These are phyloP conservation scores for Paecilomyces niveus DNA, from an alignment of 2,329 filamentous ascomycete species.

Conservation along the genomic window DNA sequence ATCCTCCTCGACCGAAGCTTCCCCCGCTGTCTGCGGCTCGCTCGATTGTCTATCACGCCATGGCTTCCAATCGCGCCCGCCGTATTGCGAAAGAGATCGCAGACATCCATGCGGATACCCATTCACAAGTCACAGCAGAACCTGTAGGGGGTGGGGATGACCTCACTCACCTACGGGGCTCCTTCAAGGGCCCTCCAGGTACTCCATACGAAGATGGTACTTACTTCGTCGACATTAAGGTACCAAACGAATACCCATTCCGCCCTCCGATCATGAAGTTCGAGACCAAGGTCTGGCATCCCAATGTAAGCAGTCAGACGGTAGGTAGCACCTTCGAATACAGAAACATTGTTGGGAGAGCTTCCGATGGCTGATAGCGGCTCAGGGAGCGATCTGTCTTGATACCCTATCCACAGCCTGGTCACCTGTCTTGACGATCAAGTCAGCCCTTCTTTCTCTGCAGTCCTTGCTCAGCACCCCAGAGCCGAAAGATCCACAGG, in stretches of 20 bases:
- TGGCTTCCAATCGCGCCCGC: constrained; percentile 52
- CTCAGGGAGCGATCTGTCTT: constrained; percentile 87
- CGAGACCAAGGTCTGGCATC: constrained; percentile 91
- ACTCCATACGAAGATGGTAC: constrained; percentile 87
- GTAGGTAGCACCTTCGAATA: constrained; percentile 45
- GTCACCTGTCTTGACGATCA: constrained; percentile 95
- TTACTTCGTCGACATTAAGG: constrained; percentile 75
- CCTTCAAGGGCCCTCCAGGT: constrained; percentile 79
- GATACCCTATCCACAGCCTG: constrained; percentile 85
- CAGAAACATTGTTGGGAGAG: background rate
- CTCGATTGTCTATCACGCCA: constrained; percentile 22
- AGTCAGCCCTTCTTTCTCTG: constrained; percentile 85
- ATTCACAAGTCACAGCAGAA: constrained; percentile 68
- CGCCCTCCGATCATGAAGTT: constrained; percentile 87
- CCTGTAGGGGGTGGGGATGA: constrained; percentile 58
- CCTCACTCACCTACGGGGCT: constrained; percentile 74
- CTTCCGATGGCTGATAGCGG: constrained; percentile 6
- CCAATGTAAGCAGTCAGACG: constrained; percentile 90
- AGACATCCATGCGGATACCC: constrained; percentile 54
- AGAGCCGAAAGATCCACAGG: constrained; percentile 93
- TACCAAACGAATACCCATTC: constrained; percentile 88
- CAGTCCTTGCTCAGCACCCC: constrained; percentile 89
- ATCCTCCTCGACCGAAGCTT: constrained; percentile 1
- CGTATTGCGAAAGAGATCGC: constrained; percentile 46
- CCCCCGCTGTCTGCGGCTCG: constrained; percentile 3